Conservation (phyloP, 257 asterid species). For the Catharanthus roseus region DNA sequence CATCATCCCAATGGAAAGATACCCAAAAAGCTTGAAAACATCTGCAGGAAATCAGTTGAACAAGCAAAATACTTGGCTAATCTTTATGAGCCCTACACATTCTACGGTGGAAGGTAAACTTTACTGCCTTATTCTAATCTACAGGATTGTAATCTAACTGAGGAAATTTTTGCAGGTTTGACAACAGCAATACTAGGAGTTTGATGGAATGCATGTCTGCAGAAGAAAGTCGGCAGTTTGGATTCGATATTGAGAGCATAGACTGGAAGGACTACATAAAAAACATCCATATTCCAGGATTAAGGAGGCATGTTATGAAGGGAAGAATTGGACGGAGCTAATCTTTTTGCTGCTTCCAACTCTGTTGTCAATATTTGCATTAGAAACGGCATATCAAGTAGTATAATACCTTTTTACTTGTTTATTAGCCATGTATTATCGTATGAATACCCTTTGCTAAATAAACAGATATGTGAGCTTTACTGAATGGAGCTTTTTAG, state of each 20-base stretch:
- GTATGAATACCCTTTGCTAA: not conserved
- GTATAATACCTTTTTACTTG: not conserved
- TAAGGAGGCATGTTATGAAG: slow-evolving; percentile 92
- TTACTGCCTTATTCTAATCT: not conserved
- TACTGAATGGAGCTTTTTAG: not conserved
- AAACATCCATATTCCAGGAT: slow-evolving; percentile 85
- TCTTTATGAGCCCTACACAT: slow-evolving; percentile 81
- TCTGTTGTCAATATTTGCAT: too few species aligned
- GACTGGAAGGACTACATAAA: slow-evolving; percentile 88
- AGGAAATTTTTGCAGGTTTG: slow-evolving; percentile 52
- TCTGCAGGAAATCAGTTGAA: slow-evolving; percentile 80
- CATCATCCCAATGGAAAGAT: slow-evolving; percentile 47
- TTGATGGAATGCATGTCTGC: slow-evolving; percentile 70
- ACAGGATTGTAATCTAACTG: not conserved
- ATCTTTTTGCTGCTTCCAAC: slow-evolving; percentile 6
- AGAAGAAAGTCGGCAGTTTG: slow-evolving; percentile 69
- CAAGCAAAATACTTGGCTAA: slow-evolving; percentile 79
- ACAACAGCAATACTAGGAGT: slow-evolving; percentile 73
- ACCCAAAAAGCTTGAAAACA: slow-evolving; percentile 50
- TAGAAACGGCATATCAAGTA: not conserved
- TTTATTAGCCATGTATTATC: slow-evolving; percentile 8
- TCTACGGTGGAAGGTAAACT: slow-evolving; percentile 80
- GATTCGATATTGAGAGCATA: slow-evolving; percentile 73
- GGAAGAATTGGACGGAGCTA: slow-evolving; percentile 50
- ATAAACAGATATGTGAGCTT: not conserved